Evolutionary conservation across 768 basidiomycete genomes (phyloP).

Genomic region (Auricularia cornea): DNA sequence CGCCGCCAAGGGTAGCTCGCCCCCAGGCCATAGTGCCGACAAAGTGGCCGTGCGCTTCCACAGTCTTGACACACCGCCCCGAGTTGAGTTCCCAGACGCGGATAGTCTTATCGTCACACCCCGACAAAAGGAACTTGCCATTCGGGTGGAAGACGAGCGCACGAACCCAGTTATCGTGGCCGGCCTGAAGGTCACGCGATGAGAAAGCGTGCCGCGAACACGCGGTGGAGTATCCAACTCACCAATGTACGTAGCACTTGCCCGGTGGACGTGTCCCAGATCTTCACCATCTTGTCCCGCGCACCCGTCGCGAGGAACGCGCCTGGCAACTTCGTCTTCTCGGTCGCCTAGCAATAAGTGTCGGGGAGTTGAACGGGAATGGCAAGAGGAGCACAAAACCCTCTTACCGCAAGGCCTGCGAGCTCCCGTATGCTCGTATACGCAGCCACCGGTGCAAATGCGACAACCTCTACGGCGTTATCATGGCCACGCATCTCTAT

Average conservation of each 20-base stretch:
- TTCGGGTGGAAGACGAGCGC: slow-evolving; percentile 83
- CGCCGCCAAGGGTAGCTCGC: slow-evolving; percentile 28
- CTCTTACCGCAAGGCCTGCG: slow-evolving; percentile 56
- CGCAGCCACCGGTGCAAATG: slow-evolving; percentile 70
- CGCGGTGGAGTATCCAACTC: slow-evolving; percentile 17
- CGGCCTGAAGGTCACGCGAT: slow-evolving; percentile 34
- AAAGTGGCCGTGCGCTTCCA: slow-evolving; percentile 83
- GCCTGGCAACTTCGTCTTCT: slow-evolving; percentile 25
- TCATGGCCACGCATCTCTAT: slow-evolving; percentile 82
- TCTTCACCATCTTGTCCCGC: slow-evolving; percentile 83
- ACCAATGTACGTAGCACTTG: slow-evolving; percentile 74
- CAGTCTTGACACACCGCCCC: slow-evolving; percentile 76
- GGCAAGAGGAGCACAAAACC: background rate
- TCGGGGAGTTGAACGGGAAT: background rate
- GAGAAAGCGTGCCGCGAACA: background rate
- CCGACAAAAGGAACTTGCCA: slow-evolving; percentile 84
- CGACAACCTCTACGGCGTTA: slow-evolving; percentile 73
- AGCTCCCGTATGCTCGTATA: slow-evolving; percentile 73
- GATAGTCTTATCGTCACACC: slow-evolving; percentile 87
- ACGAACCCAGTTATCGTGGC: slow-evolving; percentile 88
- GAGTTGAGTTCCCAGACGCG: slow-evolving; percentile 84
- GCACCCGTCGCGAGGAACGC: slow-evolving; percentile 72
- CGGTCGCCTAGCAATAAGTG: slow-evolving; percentile 25
- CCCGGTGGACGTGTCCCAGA: slow-evolving; percentile 84
- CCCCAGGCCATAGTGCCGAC: slow-evolving; percentile 80